Conservation (phyloP, 2,329 filamentous ascomycete genomes). For the Annulohypoxylon truncatum region DNA sequence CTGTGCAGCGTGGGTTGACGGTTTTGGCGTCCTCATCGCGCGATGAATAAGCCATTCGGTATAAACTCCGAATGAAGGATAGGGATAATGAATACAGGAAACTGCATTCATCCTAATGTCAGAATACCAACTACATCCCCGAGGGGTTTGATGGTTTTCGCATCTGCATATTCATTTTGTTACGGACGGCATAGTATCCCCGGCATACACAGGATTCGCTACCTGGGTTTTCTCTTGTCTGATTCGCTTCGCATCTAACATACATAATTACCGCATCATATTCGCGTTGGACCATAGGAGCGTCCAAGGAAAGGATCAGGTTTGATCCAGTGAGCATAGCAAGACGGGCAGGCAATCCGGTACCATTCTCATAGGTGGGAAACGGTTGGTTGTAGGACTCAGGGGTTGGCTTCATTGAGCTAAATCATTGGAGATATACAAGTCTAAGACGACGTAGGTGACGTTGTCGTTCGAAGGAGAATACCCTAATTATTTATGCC, state of each 20-base stretch:
- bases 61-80: constrained; percentile 8
- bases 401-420: neutral
- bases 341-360: constrained; percentile 23
- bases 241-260: constrained; percentile 33
- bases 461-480: constrained; percentile 29
- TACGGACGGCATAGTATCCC: constrained; percentile 35
- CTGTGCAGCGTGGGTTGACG: constrained; percentile 83
- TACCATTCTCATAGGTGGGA: constrained; percentile 28
- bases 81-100: neutral
- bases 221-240: constrained; percentile 21
- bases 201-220: constrained; percentile 33
- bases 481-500: constrained; percentile 19
- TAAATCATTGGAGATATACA: constrained; percentile 19
- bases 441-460: constrained; percentile 13
- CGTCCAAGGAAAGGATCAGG: constrained; percentile 4
- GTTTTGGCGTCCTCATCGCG: constrained; percentile 83
- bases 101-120: constrained; percentile 11
- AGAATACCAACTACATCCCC: constrained; percentile 6
- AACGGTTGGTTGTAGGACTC: constrained; percentile 23
- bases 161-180: constrained; percentile 38
- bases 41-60: constrained; percentile 58
- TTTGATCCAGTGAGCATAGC: constrained; percentile 21
- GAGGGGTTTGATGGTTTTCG: constrained; percentile 19
- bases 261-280: constrained; percentile 33
- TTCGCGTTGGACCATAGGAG: constrained; percentile 5